Evolutionary conservation across 2,329 filamentous ascomycete genomes (phyloP).

Genomic region (Scytalidium lignicola): DNA sequence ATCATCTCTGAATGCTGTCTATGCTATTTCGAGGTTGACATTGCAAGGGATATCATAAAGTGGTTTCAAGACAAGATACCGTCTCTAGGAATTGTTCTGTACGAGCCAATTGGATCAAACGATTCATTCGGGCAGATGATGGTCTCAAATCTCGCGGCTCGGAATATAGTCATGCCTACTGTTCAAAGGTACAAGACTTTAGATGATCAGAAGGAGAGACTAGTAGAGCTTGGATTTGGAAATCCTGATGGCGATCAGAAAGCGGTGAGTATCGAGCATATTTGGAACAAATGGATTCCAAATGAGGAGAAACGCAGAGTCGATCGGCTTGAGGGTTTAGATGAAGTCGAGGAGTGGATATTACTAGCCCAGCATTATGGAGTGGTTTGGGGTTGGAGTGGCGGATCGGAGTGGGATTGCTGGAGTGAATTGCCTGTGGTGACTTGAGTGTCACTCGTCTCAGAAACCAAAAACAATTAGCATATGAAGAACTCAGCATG

Average conservation of each 20-base stretch:
- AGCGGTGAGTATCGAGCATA: constrained; percentile 57
- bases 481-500: too few relatives aligned
- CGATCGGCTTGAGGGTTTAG: constrained; percentile 75
- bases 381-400: constrained; percentile 77
- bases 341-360: constrained; percentile 94
- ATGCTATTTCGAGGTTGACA: constrained; percentile 69
- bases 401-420: constrained; percentile 13
- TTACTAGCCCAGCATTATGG: constrained; percentile 85
- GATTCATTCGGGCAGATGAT: constrained; percentile 90
- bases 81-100: constrained; percentile 61
- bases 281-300: constrained; percentile 73
- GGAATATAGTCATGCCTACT: constrained; percentile 81
- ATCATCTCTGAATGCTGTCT: constrained; percentile 94
- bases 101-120: constrained; percentile 80
- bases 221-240: constrained; percentile 62
- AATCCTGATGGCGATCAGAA: constrained; percentile 38
- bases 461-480: too few relatives aligned
- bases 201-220: constrained; percentile 60
- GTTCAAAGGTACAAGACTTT: constrained; percentile 67
- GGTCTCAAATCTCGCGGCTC: constrained; percentile 79
- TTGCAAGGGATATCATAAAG: constrained; percentile 58
- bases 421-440: constrained; percentile 3
- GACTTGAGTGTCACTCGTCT: background rate
- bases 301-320: constrained; percentile 72
- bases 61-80: constrained; percentile 55